Conservation (phyloP, 2,329 filamentous ascomycete species). For the Penicillium sp. region DNA sequence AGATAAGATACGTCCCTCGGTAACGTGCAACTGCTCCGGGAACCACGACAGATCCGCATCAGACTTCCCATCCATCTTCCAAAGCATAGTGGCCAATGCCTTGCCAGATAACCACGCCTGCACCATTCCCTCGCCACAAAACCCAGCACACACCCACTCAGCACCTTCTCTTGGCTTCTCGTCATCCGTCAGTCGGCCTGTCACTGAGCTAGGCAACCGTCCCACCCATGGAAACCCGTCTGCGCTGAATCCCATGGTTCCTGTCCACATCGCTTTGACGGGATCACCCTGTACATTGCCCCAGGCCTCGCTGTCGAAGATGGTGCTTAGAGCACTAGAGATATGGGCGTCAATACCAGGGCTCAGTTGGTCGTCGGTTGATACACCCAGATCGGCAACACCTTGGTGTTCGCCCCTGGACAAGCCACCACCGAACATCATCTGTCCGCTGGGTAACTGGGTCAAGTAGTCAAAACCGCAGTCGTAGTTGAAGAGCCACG, state of each 20-base stretch:
- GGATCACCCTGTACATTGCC: conserved; percentile 14
- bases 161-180: conserved; percentile 2
- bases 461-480: conserved; percentile 51
- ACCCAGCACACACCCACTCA: conserved; percentile 29
- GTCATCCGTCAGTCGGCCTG: conserved; percentile 1
- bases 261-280: conserved; percentile 30
- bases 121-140: conserved; percentile 32
- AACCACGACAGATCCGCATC: conserved; percentile 25
- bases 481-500: conserved; percentile 50
- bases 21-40: conserved; percentile 27
- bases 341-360: conserved; percentile 26
- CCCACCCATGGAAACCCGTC: conserved; percentile 53
- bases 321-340: conserved; percentile 21
- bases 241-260: conserved; percentile 48
- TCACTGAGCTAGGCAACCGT: conserved; percentile 16
- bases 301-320: conserved; percentile 27
- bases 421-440: conserved; percentile 55
- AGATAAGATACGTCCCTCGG: conserved; percentile 19
- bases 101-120: conserved; percentile 29
- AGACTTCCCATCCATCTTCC: conserved; percentile 12
- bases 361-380: conserved; percentile 41
- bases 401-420: conserved; percentile 42
- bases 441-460: conserved; percentile 43
- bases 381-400: conserved; percentile 45
- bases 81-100: conserved; percentile 25